phyloP scores from a whole-genome alignment of 108 stramenopile species.

The Cyclostephanos tholiformis region DNA sequence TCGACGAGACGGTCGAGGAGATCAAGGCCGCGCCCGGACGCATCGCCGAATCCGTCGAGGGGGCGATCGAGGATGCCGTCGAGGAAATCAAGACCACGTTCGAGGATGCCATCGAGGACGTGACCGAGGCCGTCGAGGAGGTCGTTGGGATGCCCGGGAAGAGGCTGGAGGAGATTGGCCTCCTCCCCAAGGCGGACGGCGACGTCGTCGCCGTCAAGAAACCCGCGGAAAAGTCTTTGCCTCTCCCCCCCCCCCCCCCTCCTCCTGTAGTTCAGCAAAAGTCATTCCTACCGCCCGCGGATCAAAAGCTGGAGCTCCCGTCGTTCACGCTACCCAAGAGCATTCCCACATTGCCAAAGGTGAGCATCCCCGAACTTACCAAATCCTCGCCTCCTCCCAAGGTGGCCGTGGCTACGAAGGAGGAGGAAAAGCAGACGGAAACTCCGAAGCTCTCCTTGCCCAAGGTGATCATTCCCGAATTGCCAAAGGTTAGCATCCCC shows the following conservation, averaged over 20 bases:
- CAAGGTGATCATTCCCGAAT: slow-evolving; percentile 43
- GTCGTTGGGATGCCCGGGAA: slow-evolving; percentile 67
- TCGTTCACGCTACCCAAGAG: slow-evolving; percentile 42
- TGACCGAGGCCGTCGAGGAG: slow-evolving; percentile 64
- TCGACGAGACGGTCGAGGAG: slow-evolving; percentile 61
- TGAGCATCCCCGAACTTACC: slow-evolving; percentile 15
- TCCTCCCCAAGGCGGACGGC: neutral
- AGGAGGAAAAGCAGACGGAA: no score
- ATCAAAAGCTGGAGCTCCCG: slow-evolving; percentile 32
- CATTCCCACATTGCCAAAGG: slow-evolving; percentile 18
- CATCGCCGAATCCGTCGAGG: slow-evolving; percentile 59
- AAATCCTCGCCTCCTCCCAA: no score
- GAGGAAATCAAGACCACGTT: slow-evolving; percentile 59
- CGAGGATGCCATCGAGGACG: slow-evolving; percentile 59
- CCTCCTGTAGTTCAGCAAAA: slow-evolving; percentile 24
- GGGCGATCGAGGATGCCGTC: slow-evolving; percentile 59
- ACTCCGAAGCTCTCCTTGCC: slow-evolving; percentile 54
- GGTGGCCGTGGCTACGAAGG: no score
- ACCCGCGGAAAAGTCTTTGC: slow-evolving; percentile 39
- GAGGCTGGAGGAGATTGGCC: slow-evolving; percentile 53
- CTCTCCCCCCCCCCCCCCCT: slow-evolving; percentile 22
- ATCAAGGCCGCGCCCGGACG: slow-evolving; percentile 75
- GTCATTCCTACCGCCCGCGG: slow-evolving; percentile 40
- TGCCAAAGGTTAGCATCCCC: slow-evolving; percentile 11
- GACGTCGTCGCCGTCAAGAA: slow-evolving; percentile 3